These are phyloP conservation scores for Yarrowia porcina DNA, from an alignment of 805 yeast genomes.

Conservation along the genomic window DNA sequence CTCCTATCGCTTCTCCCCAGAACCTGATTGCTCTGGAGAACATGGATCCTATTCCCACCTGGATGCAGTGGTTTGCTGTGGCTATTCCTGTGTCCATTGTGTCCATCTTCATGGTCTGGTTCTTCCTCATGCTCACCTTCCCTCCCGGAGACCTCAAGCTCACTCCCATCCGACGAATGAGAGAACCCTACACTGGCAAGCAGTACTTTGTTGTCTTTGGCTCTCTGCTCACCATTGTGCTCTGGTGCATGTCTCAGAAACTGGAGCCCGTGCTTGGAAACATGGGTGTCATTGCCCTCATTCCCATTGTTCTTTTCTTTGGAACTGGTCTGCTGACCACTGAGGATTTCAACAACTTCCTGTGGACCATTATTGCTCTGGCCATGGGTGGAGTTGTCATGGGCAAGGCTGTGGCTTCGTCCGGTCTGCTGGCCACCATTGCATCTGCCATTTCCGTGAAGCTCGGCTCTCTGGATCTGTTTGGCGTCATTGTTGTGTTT, in stretches of 20 bases:
- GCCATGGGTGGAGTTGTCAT: constrained; percentile 98
- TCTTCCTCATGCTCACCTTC: constrained; percentile 63
- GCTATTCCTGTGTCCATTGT: constrained; percentile 74
- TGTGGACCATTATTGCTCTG: constrained; percentile 92
- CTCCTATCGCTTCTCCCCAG: constrained; percentile 97
- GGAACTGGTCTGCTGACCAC: constrained; percentile 84
- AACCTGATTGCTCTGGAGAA: constrained; percentile 84
- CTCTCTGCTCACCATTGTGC: constrained; percentile 64
- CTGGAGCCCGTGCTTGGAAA: constrained; percentile 78
- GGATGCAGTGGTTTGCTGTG: constrained; percentile 93
- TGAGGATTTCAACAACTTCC: constrained; percentile 91
- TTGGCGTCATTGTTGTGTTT: constrained; percentile 70
- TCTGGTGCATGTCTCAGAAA: constrained; percentile 88
- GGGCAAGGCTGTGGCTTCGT: constrained; percentile 91
- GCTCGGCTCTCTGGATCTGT: constrained; percentile 66
- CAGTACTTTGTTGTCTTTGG: constrained; percentile 75
- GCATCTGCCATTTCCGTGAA: constrained; percentile 64
- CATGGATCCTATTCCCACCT: constrained; percentile 78
- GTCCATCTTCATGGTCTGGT: constrained; percentile 67
- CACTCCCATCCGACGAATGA: constrained; percentile 54
- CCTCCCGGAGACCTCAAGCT: constrained; percentile 48
- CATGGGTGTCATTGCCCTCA: constrained; percentile 92
- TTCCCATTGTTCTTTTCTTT: constrained; percentile 86
- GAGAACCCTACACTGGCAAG: constrained; percentile 50
- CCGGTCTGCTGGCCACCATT: constrained; percentile 77